A percentile compares a stretch with the other conserved stretches of the same genome.
phyloP scores from a whole-genome alignment of 2,329 filamentous ascomycete genomes.

The Madurella fahalii region DNA sequence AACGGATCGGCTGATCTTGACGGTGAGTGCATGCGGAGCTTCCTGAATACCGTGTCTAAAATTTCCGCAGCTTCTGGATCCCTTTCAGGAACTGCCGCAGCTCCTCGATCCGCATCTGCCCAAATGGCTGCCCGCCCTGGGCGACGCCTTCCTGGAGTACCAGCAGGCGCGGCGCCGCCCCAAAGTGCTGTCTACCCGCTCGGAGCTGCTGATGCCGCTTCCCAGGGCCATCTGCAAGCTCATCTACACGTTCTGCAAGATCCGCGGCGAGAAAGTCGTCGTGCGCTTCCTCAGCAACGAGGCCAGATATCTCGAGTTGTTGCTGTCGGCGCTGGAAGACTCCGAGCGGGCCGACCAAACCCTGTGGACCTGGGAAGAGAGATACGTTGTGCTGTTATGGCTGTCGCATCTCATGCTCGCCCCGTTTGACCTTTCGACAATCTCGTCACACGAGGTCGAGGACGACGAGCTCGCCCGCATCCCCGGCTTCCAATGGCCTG shows the following conservation, averaged over 20 bases:
- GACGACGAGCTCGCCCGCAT: constrained; percentile 42
- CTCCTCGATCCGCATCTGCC: constrained; percentile 82
- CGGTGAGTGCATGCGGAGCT: constrained; percentile 13
- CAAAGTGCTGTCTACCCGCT: constrained; percentile 25
- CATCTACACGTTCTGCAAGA: constrained; percentile 89
- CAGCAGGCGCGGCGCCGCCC: constrained; percentile 45
- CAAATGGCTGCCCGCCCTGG: constrained; percentile 67
- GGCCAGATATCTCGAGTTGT: constrained; percentile 74
- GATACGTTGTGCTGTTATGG: constrained; percentile 86
- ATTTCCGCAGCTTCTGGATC: constrained; percentile 57
- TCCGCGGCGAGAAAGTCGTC: constrained; percentile 89
- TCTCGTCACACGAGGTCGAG: constrained; percentile 61
- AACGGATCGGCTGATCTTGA: constrained; percentile 21
- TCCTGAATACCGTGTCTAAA: not conserved
- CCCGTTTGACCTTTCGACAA: constrained; percentile 84
- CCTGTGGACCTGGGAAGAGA: constrained; percentile 74
- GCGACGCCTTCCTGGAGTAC: constrained; percentile 70
- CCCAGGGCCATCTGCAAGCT: constrained; percentile 71
- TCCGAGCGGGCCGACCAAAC: constrained; percentile 34
- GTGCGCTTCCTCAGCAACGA: constrained; percentile 89
- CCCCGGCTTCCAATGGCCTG: constrained; percentile 51
- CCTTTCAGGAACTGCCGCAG: constrained; percentile 94
- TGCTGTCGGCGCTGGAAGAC: constrained; percentile 71
- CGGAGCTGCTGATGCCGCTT: constrained; percentile 49
- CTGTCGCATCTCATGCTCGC: constrained; percentile 76